These are phyloP conservation scores for Willaertia magna DNA, from an alignment of 208 protist genomes.

Conservation along the genomic window DNA sequence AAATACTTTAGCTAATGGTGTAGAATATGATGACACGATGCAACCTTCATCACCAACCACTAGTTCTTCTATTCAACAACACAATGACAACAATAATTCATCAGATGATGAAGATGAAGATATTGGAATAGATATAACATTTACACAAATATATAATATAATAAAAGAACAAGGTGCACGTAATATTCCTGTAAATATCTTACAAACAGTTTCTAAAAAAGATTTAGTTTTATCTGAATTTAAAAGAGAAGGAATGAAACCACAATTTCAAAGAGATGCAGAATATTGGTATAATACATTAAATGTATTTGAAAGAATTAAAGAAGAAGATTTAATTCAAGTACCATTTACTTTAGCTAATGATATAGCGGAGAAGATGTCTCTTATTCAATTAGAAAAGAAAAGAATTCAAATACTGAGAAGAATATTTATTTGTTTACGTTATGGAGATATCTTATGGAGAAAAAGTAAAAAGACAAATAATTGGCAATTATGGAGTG, in stretches of 20 bases:
- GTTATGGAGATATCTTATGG: neutral
- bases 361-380: neutral
- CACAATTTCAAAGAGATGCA: neutral
- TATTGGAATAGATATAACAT: neutral
- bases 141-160: neutral
- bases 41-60: no score
- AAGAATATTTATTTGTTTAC: neutral
- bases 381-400: neutral
- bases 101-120: neutral
- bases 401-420: neutral
- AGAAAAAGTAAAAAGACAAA: neutral
- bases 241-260: neutral
- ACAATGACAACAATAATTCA: neutral
- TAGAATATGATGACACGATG: no score
- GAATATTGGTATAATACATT: neutral
- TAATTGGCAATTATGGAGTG: neutral
- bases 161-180: neutral
- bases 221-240: neutral
- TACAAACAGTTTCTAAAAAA: neutral
- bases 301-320: neutral
- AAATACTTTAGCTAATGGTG: no score
- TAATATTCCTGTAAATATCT: neutral
- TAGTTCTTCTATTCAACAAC: no score
- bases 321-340: neutral
- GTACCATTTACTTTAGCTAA: neutral